Evolutionary conservation across 192 early-diverging fungal species (phyloP), one percentile per base, ranked within the genome.

Genomic region (Coemansia umbellata): DNA sequence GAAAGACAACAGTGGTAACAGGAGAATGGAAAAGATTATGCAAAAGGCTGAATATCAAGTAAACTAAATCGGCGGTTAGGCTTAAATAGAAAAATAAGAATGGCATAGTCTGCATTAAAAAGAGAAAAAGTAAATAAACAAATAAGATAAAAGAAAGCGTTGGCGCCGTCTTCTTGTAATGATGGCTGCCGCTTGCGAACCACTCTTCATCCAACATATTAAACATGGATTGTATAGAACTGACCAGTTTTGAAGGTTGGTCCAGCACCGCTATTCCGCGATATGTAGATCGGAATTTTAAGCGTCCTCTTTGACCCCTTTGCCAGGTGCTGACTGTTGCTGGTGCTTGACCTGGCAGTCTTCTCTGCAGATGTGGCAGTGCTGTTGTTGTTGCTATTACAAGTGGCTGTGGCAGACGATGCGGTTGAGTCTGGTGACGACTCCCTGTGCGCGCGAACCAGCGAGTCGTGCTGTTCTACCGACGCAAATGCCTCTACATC

Each of bases 221-320:
- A 68, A 43, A 56, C 18, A 48, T 68, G 72, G 52, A 75, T 31
- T 13, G 66, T 60, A 53, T 64, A 75, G 33, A 69, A 69, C 61
- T 75, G 72, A 35, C 72, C 72, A 3, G 72, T 75, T 45, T 75
- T 75, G 61, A 45, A 75, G 14, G 65, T 69, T 6, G 72, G 72
- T 3, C 72, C 72, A 26, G 66, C 48, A 21, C 72, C 72, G 27
- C 66, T 53, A 37, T 63, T 69, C 43, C 72, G 53, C 37, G 72
- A 64, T 33, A 75, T 37, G 35, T 69, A 63, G 35, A 75, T 75
- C 18, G 65, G 65, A 15, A 75, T 53, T 44, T 65, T 75, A 33
- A 52, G 14, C 26, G 33, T 47, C 53, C 39, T 45, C 17, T 41
- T 39, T n/a, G 15, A 13, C 3, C 53, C 31, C 28, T 51, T 62